Percentiles rank a stretch among this genome's conserved stretches.
These are phyloP conservation scores for Clonostachys byssicola DNA, from an alignment of 2,329 filamentous ascomycete species.

Conservation along the genomic window DNA sequence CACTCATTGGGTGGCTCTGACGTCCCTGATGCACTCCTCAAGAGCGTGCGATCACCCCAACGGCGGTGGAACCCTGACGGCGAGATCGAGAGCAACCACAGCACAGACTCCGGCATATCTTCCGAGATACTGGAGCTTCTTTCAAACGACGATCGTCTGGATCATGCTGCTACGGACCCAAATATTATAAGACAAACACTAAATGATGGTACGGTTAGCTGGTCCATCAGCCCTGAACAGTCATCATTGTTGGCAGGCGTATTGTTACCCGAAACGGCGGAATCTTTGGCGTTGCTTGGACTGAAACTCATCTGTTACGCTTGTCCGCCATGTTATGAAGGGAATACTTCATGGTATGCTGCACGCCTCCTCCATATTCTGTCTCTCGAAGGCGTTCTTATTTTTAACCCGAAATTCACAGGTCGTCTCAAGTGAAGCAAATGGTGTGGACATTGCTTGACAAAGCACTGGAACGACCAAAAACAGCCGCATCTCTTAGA, in stretches of 20 bases:
- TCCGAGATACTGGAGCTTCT: not conserved
- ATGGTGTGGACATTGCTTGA: slow-evolving; percentile 18
- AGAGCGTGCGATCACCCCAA: not conserved
- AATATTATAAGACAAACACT: slow-evolving; percentile 8
- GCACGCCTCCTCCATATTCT: accelerated
- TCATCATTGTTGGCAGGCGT: not conserved
- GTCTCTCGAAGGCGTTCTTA: accelerated
- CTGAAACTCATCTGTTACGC: slow-evolving; percentile 17
- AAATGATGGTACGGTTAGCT: slow-evolving; percentile 9
- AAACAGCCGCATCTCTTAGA: slow-evolving; percentile 5
- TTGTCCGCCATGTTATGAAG: slow-evolving; percentile 23
- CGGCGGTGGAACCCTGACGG: not conserved
- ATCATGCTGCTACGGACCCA: slow-evolving; percentile 1
- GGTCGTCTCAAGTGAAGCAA: slow-evolving; percentile 14
- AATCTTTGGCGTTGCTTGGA: slow-evolving; percentile 9
- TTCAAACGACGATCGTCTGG: slow-evolving; percentile 7
- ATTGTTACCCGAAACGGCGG: slow-evolving; percentile 8
- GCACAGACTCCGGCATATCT: not conserved
- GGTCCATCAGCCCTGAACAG: slow-evolving; percentile 11
- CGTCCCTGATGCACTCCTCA: not conserved
- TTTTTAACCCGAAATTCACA: not conserved
- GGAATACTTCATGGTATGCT: slow-evolving; percentile 19
- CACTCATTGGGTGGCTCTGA: not conserved
- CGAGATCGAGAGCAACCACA: not conserved
- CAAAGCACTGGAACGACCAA: slow-evolving; percentile 6